Base-by-base conservation (phyloP, 2,329 filamentous ascomycete species). In the Elsinoe fawcettii region DNA sequence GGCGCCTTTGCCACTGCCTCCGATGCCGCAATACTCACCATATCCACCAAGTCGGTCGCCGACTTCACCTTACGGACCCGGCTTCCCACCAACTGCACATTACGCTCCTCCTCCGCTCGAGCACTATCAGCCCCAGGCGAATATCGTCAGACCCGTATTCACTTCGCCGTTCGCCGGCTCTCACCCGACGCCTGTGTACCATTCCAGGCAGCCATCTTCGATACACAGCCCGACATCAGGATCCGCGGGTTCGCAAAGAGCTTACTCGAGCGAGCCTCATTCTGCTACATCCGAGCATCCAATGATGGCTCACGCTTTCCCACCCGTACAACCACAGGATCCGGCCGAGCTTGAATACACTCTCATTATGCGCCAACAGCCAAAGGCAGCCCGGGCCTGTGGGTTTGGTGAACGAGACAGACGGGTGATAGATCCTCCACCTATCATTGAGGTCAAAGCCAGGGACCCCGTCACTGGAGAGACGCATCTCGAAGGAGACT, bases 341-440 rank as follows among this genome's bases (percentile, higher is more conserved):
- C 60, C 62, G 16, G 65, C 66, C 2, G 63, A 69, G 27, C 58
- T 69, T 37, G 61, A 71, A 56, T 78, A 76, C 64, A 70, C 71
- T 51, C 77, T 88, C 58, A 74, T 70, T 44, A 82, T 92, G 60
- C 84, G 88, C 51, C 88, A 93, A 69, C 88, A 92, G 66, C 88
- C 88, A 7, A 77, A 83, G 16, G 87, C 87, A 1, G 88, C 88
- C 55, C 79, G 88, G 63, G 88, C 87, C 41, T 93, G 88, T 65
- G 88, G 88, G 1, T 92, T 90, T 68, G 88, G 88, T 60, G 88
- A 92, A 70, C 79, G 88, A 62, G 88, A 93, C 67, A 81, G 88
- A 37, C 80, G 88, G 60, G 87, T 90, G 14, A 88, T 93, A 61
- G 88, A 93, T 66, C 88, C 88, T 39, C 88, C 88, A 2, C 88